Percentiles rank a stretch among this genome's conserved stretches.
Evolutionary conservation across 768 basidiomycete genomes (phyloP).

Genomic region (Tricholoma flavovirens): DNA sequence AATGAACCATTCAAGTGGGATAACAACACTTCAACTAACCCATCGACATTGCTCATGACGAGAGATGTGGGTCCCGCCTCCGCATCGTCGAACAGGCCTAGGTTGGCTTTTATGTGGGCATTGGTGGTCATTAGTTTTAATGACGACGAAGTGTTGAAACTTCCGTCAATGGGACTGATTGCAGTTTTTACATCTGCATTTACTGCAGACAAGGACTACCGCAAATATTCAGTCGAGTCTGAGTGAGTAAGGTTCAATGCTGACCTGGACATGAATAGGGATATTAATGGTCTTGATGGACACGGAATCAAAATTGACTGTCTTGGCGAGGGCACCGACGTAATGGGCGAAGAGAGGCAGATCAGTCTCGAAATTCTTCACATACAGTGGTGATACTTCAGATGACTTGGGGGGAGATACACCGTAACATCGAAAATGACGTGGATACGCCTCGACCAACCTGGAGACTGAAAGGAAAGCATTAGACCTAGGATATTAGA

Average conservation of each 20-base stretch:
- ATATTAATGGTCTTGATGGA: not conserved
- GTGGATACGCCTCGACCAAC: not conserved
- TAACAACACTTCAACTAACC: too few relatives aligned
- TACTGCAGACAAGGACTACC: conserved; percentile 25
- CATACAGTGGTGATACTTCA: conserved; percentile 11
- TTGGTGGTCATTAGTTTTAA: conserved; percentile 34
- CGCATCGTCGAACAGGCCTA: conserved; percentile 30
- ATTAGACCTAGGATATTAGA: not conserved
- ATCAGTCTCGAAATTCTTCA: conserved; percentile 38
- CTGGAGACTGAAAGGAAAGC: not conserved
- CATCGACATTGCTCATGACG: conserved; percentile 29
- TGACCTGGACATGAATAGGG: not conserved
- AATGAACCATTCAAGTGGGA: too few relatives aligned
- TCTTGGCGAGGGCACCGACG: conserved; percentile 27
- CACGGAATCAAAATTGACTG: conserved; percentile 12
- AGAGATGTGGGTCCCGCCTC: conserved; percentile 19
- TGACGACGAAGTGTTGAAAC: conserved; percentile 30
- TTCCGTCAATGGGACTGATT: conserved; percentile 42
- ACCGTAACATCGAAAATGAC: not conserved
- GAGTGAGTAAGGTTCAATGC: not conserved
- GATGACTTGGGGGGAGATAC: not conserved
- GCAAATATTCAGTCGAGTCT: not conserved
- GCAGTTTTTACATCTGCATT: conserved; percentile 26
- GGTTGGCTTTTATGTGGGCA: conserved; percentile 31
- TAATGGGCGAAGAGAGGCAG: conserved; percentile 34